Percentiles rank a stretch among this genome's conserved stretches.
Conservation (phyloP, 805 yeast genomes). For the Kluyveromyces starmeri region DNA sequence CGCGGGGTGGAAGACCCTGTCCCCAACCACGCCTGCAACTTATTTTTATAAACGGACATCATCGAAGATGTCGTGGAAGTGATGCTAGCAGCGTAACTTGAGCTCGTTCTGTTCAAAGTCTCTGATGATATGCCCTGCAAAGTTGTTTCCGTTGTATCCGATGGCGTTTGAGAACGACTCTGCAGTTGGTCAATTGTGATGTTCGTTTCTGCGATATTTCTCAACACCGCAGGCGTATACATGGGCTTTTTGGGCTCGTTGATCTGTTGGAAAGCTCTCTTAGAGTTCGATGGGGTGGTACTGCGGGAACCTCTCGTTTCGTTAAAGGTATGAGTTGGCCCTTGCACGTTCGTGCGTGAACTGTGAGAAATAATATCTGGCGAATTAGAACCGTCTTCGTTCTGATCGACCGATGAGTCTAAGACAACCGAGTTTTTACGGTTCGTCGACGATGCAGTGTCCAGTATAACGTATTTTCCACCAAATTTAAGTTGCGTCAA, state of each 20-base stretch:
- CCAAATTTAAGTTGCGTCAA: slow-evolving; percentile 23
- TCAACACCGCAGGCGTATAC: slow-evolving; percentile 83
- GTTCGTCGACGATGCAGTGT: slow-evolving; percentile 12
- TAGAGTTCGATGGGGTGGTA: slow-evolving; percentile 7
- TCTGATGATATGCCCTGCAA: slow-evolving; percentile 22
- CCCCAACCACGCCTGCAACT: slow-evolving; percentile 6
- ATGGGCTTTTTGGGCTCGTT: slow-evolving; percentile 77
- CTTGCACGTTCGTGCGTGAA: slow-evolving; percentile 2
- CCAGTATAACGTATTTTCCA: slow-evolving; percentile 24
- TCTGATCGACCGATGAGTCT: slow-evolving; percentile 1
- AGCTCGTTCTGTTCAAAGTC: slow-evolving; percentile 21
- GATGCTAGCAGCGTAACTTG: slow-evolving; percentile 15
- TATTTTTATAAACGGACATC: slow-evolving; percentile 8
- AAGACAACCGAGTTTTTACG: slow-evolving; percentile 10
- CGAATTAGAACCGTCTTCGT: slow-evolving; percentile 10
- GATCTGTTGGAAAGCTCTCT: slow-evolving; percentile 48
- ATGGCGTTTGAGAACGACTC: slow-evolving; percentile 13
- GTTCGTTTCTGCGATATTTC: slow-evolving; percentile 39
- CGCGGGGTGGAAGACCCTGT: slow-evolving; percentile 2
- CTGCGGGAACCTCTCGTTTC: background rate
- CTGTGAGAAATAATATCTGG: slow-evolving; percentile 13
- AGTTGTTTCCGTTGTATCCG: slow-evolving; percentile 4
- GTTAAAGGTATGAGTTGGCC: background rate
- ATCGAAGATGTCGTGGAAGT: slow-evolving; percentile 20
- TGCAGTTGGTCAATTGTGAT: slow-evolving; percentile 34